Percentiles rank a stretch among this genome's conserved stretches.
These are phyloP conservation scores for Nymphaea colorata DNA, from an alignment of 164 flowering plant species.

Conservation along the genomic window DNA sequence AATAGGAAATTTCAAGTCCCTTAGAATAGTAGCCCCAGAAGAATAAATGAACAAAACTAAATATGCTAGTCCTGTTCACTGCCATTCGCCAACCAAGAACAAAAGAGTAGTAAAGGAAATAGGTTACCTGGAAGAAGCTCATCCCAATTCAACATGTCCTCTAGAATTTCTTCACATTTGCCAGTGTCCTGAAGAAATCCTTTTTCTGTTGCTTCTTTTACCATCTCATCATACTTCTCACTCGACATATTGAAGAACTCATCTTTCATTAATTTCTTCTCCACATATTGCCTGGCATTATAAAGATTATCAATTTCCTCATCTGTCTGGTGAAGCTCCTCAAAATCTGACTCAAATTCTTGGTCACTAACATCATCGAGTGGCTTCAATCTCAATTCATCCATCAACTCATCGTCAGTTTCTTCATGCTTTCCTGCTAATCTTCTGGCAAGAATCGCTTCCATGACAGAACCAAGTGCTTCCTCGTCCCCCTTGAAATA, in stretches of 20 bases:
- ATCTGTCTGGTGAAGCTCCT: slow-evolving; percentile 46
- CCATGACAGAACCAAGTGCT: slow-evolving; percentile 39
- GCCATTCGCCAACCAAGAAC: too few species aligned
- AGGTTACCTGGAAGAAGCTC: slow-evolving; percentile 83
- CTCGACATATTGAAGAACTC: slow-evolving; percentile 64
- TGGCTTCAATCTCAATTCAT: slow-evolving; percentile 33
- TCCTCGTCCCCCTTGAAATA: slow-evolving; percentile 55
- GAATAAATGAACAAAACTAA: too few species aligned
- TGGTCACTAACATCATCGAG: slow-evolving; percentile 35
- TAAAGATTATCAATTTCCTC: slow-evolving; percentile 71
- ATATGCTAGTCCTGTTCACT: too few species aligned
- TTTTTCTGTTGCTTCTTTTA: slow-evolving; percentile 50
- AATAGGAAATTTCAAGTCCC: too few species aligned
- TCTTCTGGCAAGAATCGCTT: slow-evolving; percentile 44
- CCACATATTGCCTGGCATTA: slow-evolving; percentile 40
- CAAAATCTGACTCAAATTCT: slow-evolving; percentile 61
- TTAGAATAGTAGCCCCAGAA: too few species aligned
- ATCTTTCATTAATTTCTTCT: slow-evolving; percentile 43
- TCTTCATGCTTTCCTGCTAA: slow-evolving; percentile 53
- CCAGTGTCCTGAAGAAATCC: slow-evolving; percentile 53
- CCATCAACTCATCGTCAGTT: slow-evolving; percentile 61
- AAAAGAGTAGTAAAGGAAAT: too few species aligned
- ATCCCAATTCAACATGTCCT: slow-evolving; percentile 89
- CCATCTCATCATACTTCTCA: slow-evolving; percentile 65
- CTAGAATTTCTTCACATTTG: slow-evolving; percentile 67